phyloP scores from a whole-genome alignment of 2,329 filamentous ascomycete genomes.

The Nemania sp. region DNA sequence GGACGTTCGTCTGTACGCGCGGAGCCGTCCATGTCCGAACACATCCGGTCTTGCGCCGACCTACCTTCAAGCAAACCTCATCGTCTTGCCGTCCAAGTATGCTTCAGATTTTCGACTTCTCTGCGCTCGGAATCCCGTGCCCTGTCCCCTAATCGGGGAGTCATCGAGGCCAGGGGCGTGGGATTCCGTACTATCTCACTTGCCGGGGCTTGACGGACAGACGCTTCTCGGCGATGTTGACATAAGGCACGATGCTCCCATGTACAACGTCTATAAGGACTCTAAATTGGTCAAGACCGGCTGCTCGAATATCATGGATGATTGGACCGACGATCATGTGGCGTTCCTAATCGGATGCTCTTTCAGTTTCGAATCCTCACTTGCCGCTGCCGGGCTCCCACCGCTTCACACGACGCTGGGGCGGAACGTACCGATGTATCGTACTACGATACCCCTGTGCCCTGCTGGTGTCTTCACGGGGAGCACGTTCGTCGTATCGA shows the following conservation, averaged over 20 bases:
- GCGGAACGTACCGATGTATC: constrained; percentile 65
- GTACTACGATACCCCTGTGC: constrained; percentile 58
- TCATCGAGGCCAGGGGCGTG: constrained; percentile 51
- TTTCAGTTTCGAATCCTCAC: constrained; percentile 65
- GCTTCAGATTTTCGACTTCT: constrained; percentile 62
- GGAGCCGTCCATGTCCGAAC: constrained; percentile 46
- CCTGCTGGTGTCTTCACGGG: constrained; percentile 62
- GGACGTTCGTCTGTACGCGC: constrained; percentile 50
- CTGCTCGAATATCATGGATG: constrained; percentile 48
- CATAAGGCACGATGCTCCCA: constrained; percentile 61
- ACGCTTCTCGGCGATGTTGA: constrained; percentile 49
- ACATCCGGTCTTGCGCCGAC: constrained; percentile 61
- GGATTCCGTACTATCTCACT: constrained; percentile 43
- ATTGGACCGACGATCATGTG: constrained; percentile 66
- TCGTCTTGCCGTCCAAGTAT: constrained; percentile 61
- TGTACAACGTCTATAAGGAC: constrained; percentile 62
- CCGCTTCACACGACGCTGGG: constrained; percentile 54
- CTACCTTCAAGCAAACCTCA: constrained; percentile 65
- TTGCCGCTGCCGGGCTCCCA: constrained; percentile 53
- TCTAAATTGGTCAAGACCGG: constrained; percentile 47
- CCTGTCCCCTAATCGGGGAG: constrained; percentile 64
- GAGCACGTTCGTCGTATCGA: constrained; percentile 63
- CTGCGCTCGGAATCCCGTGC: constrained; percentile 64
- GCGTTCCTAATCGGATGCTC: constrained; percentile 65
- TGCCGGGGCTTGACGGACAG: constrained; percentile 32